phyloP scores from a whole-genome alignment of 345 rosid genomes.

The Eucalyptus marginata region DNA sequence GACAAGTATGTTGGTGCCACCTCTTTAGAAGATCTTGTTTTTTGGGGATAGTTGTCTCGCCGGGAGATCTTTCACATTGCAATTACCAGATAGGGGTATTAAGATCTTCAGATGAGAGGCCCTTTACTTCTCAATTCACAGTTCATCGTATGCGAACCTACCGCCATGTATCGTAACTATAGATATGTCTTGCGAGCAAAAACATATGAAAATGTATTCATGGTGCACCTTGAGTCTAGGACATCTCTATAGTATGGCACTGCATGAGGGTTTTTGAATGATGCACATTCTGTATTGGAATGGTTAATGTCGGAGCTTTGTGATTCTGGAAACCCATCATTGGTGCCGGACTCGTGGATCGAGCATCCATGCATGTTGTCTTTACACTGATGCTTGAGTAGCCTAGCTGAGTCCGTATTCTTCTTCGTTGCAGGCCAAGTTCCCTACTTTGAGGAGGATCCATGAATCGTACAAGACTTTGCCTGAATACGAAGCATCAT shows the following conservation, averaged over 20 bases:
- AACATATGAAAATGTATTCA: not conserved
- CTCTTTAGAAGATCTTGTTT: not conserved
- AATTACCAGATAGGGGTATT: not conserved
- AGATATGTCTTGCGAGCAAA: not conserved
- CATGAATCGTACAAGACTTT: conserved; percentile 20
- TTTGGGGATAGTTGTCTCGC: not conserved
- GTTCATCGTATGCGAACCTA: not conserved
- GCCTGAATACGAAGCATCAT: conserved; percentile 31
- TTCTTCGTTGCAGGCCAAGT: conserved; percentile 26
- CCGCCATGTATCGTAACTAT: not conserved
- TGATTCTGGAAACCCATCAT: not conserved
- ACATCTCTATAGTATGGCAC: not conserved
- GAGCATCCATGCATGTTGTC: not conserved
- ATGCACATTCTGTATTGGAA: not conserved
- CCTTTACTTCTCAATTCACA: not conserved
- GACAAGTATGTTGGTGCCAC: not conserved
- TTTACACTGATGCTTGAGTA: not conserved
- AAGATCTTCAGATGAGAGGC: not conserved
- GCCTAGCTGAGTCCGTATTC: not conserved
- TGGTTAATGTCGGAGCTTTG: not conserved
- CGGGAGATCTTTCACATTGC: not conserved
- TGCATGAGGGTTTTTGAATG: not conserved
- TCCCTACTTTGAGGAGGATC: conserved; percentile 21
- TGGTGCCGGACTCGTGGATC: not conserved
- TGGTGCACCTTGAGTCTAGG: not conserved